A percentile compares a stretch with the other conserved stretches of the same genome.
Evolutionary conservation across 75 land plant genomes (phyloP).

Genomic region (Isoetes taiwanensis): DNA sequence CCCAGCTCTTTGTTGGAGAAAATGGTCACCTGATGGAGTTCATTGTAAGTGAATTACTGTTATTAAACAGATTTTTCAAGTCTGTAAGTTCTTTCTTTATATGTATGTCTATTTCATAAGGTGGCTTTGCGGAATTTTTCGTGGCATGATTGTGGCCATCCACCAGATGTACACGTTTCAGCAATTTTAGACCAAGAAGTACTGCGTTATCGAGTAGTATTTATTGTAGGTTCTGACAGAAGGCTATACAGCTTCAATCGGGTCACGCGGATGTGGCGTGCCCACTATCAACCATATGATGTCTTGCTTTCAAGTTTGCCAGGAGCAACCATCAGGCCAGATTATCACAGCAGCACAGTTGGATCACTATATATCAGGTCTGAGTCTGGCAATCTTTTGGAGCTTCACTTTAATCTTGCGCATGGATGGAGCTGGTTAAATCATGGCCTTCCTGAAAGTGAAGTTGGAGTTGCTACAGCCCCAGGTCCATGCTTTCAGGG

Average conservation of each 20-base stretch:
- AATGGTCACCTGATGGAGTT: slow-evolving; percentile 57
- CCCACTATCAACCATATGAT: slow-evolving; percentile 53
- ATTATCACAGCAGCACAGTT: slow-evolving; percentile 14
- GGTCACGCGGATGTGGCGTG: slow-evolving; percentile 48
- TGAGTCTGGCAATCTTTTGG: slow-evolving; percentile 50
- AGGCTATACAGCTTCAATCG: slow-evolving; percentile 63
- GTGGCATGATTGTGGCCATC: slow-evolving; percentile 61
- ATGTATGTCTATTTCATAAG: slow-evolving; percentile 9
- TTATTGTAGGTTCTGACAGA: slow-evolving; percentile 49
- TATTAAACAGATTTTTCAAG: too few species aligned
- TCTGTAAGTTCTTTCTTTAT: neutral
- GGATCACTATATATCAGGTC: slow-evolving; percentile 66
- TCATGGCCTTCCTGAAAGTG: slow-evolving; percentile 46
- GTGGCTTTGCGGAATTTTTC: slow-evolving; percentile 49
- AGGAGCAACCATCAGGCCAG: slow-evolving; percentile 47
- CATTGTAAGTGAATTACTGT: too few species aligned
- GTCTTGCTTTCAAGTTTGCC: slow-evolving; percentile 39
- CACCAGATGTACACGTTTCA: slow-evolving; percentile 39
- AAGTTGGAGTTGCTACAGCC: slow-evolving; percentile 35
- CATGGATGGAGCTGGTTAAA: slow-evolving; percentile 75
- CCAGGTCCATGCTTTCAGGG: slow-evolving; percentile 58
- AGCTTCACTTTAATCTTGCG: slow-evolving; percentile 38
- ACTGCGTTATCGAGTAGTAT: slow-evolving; percentile 45
- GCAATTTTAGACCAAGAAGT: slow-evolving; percentile 61
- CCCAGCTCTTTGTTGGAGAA: slow-evolving; percentile 47